A percentile compares a stretch with the other conserved stretches of the same genome.
Evolutionary conservation across 2,329 filamentous ascomycete species (phyloP).

Genomic region (Fusarium haematococcum): DNA sequence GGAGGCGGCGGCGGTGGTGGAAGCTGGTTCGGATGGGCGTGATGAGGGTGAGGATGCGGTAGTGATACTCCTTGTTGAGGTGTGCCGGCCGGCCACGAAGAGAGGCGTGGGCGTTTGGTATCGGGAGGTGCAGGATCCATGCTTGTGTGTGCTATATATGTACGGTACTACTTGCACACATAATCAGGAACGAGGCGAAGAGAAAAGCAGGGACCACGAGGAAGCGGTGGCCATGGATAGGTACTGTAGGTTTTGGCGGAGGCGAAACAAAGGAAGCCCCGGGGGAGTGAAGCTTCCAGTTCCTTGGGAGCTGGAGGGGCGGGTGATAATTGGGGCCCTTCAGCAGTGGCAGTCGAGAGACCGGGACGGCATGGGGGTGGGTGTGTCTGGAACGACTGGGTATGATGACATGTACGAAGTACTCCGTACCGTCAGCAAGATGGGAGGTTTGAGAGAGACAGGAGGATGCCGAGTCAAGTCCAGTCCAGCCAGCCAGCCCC

Average conservation of each 20-base stretch:
- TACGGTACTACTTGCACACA: constrained; percentile 51
- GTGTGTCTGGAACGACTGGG: constrained; percentile 47
- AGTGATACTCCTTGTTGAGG: constrained; percentile 62
- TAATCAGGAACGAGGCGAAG: constrained; percentile 51
- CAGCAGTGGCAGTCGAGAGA: constrained; percentile 45
- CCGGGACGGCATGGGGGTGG: constrained; percentile 46
- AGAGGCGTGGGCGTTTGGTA: constrained; percentile 69
- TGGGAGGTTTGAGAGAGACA: constrained; percentile 38
- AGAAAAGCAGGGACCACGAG: constrained; percentile 54
- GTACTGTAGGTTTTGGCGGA: constrained; percentile 40
- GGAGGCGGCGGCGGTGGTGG: constrained; percentile 45
- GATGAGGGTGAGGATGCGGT: constrained; percentile 51
- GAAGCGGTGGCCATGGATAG: constrained; percentile 50
- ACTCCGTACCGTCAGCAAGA: constrained; percentile 32
- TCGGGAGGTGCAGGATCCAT: constrained; percentile 72
- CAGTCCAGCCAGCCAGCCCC: constrained; percentile 35
- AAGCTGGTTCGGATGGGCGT: constrained; percentile 43
- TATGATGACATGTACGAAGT: constrained; percentile 47
- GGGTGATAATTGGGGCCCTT: constrained; percentile 47
- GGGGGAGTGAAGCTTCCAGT: constrained; percentile 47
- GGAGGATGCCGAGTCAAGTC: constrained; percentile 35
- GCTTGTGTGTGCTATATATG: constrained; percentile 56
- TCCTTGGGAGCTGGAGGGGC: constrained; percentile 44
- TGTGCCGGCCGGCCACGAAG: constrained; percentile 61
- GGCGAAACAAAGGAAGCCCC: constrained; percentile 43